phyloP scores from a whole-genome alignment of 1,284 basidiomycete species.

The Phlebopus sp. region DNA sequence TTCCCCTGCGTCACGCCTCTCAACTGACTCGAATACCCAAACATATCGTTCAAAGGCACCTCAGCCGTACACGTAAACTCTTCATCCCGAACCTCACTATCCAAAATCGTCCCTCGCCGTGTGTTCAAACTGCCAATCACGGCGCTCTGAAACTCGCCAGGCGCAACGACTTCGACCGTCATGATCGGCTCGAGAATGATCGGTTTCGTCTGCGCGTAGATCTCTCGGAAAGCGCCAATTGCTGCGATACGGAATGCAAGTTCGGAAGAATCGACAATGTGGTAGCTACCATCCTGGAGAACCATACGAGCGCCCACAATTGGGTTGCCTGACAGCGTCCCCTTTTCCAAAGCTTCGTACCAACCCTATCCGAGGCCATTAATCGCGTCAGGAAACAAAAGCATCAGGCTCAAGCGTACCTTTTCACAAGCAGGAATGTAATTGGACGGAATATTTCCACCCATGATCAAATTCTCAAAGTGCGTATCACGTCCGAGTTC shows the following conservation, averaged over 20 bases:
- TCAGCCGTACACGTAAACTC: constrained; percentile 94
- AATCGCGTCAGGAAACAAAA: neutral
- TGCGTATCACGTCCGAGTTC: constrained; percentile 61
- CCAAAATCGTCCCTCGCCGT: constrained; percentile 91
- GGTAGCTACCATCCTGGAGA: constrained; percentile 89
- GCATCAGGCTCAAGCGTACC: constrained; percentile 39
- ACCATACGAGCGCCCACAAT: constrained; percentile 89
- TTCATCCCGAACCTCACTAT: constrained; percentile 96
- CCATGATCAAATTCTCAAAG: constrained; percentile 90
- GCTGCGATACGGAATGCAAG: constrained; percentile 91
- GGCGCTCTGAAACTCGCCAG: constrained; percentile 93
- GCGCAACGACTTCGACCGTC: constrained; percentile 97
- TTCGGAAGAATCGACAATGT: constrained; percentile 97
- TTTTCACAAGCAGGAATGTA: constrained; percentile 97
- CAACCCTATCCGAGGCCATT: constrained; percentile 66
- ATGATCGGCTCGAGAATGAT: constrained; percentile 97
- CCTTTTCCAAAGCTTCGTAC: constrained; percentile 92
- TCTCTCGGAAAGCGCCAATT: constrained; percentile 92
- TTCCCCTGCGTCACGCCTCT: constrained; percentile 96
- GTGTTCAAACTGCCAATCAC: constrained; percentile 96
- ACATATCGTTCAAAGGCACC: constrained; percentile 98
- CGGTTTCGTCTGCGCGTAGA: constrained; percentile 74
- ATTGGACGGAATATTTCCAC: constrained; percentile 87
- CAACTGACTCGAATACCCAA: constrained; percentile 91
- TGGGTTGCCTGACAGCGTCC: constrained; percentile 85